Evolutionary conservation across 495 filamentous ascomycete genomes (phyloP), one percentile per base, ranked within the genome.

Genomic region (Amphirosellinia nigrospora): DNA sequence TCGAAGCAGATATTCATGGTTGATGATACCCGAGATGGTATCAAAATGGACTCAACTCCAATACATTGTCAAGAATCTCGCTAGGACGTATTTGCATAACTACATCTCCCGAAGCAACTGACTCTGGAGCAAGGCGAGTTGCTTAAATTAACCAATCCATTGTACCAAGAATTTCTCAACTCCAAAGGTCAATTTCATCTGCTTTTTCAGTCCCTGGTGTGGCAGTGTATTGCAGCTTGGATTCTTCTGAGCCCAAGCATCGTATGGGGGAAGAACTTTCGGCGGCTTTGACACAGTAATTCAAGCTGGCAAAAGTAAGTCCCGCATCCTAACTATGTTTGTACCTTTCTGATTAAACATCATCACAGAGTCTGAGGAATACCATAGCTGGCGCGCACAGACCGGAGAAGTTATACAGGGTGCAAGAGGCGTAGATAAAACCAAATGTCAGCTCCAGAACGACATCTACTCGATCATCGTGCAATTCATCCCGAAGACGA

Each of bases 1-100:
- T 64, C 61, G 16, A 26, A 64, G 19, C 2, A 50, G 41, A 8
- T 15, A 0, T 64, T 64, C 61, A 43, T 64, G 41, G 43, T 64
- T 36, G 61, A 64, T 8, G 61, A 64, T 50, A 28, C 61, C 61
- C n/a, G 61, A 64, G 39, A 64, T 64, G 61, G 23, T 19, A n/a
- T 43, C 26, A 38, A 36, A 36, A 48, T 64, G 61, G 61, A 50
- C 21, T 6, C 21, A 34, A 7, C 43, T 64, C 21, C 61, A 64
- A 21, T 64, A 64, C 19, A 2, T 0, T 19, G 50, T 64, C 43
- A 64, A 64, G n/a, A 38, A 64, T 8, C 7, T 64, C 3, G 16
- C 61, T 8, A 32, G 6, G 26, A n/a, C 30, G 1, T 36, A 64
- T 26, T 50, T 64, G 15, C 4, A 4, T 21, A 13, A 15, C 3